phyloP scores from a whole-genome alignment of 306 rosid species.

The Lupinus albus region DNA sequence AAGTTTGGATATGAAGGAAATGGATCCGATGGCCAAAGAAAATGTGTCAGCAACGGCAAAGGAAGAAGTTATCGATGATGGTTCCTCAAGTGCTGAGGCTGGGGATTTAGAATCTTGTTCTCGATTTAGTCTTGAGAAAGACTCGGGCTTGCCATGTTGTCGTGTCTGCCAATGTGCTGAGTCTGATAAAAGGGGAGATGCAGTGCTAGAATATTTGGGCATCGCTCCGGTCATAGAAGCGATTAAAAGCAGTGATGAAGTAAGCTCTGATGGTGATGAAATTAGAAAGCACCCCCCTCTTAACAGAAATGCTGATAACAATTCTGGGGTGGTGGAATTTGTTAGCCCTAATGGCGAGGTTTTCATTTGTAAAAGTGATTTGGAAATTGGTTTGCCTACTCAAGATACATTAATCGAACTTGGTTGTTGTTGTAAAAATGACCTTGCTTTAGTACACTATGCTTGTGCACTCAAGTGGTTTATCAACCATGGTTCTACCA shows the following conservation, averaged over 20 bases:
- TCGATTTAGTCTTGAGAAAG: constrained; percentile 61
- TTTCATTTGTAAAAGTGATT: constrained; percentile 69
- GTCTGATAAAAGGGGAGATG: constrained; percentile 87
- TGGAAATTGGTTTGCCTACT: constrained; percentile 74
- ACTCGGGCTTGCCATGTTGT: constrained; percentile 57
- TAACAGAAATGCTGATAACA: constrained; percentile 48
- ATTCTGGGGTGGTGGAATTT: constrained; percentile 64
- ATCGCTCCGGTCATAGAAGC: constrained; percentile 55
- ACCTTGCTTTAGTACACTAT: constrained; percentile 90
- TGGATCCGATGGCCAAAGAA: constrained; percentile 54
- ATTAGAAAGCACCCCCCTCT: constrained; percentile 37
- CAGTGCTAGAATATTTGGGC: constrained; percentile 68
- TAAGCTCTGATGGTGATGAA: constrained; percentile 42
- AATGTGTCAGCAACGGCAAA: constrained; percentile 41
- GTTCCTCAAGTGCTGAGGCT: constrained; percentile 46
- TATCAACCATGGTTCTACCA: constrained; percentile 87
- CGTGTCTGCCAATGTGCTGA: constrained; percentile 96
- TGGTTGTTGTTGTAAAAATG: constrained; percentile 95
- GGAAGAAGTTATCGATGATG: constrained; percentile 44
- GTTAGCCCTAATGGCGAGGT: constrained; percentile 95
- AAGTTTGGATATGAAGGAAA: constrained; percentile 35
- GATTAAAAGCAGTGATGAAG: constrained; percentile 41
- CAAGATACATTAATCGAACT: constrained; percentile 75
- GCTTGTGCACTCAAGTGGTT: constrained; percentile 98
- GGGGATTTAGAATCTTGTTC: constrained; percentile 58